Evolutionary conservation across 371 early-diverging fungal genomes (phyloP).

Genomic region (Batkoa obscura): DNA sequence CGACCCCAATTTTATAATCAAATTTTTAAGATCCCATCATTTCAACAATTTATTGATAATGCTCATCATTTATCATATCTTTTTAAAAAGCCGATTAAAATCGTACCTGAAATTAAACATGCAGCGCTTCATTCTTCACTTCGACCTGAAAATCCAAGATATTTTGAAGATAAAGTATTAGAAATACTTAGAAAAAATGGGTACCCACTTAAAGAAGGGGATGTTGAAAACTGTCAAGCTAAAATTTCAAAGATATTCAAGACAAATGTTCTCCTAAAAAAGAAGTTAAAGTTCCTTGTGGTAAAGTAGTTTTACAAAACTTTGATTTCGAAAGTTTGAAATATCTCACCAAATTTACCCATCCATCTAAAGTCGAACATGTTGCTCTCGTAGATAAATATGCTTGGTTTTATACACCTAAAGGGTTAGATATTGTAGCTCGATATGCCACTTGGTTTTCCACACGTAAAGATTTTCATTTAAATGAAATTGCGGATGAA

Average conservation of each 20-base stretch:
- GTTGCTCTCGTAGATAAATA: slow-evolving; percentile 6
- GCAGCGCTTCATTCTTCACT: background rate
- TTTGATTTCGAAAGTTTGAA: slow-evolving; percentile 18
- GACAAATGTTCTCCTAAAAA: background rate
- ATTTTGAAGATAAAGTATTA: slow-evolving; percentile 20
- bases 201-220: slow-evolving; percentile 8
- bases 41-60: slow-evolving; percentile 17
- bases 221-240: background rate
- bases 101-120: slow-evolving; percentile 22
- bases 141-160: slow-evolving; percentile 5
- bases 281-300: slow-evolving; percentile 1
- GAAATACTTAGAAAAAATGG: slow-evolving; percentile 14
- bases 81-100: slow-evolving; percentile 15
- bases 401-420: slow-evolving; percentile 12
- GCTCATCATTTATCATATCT: slow-evolving; percentile 11
- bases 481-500: slow-evolving; percentile 10
- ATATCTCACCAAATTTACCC: slow-evolving; percentile 12
- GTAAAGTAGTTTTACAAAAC: slow-evolving; percentile 15
- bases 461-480: slow-evolving; percentile 17
- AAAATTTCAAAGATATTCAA: background rate
- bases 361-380: slow-evolving; percentile 10
- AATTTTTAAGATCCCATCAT: slow-evolving; percentile 14
- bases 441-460: slow-evolving; percentile 13
- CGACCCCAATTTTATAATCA: slow-evolving; percentile 18
- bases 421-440: slow-evolving; percentile 14